phyloP scores from a whole-genome alignment of 2,329 filamentous ascomycete genomes.

The Trichoderma semiorbis region DNA sequence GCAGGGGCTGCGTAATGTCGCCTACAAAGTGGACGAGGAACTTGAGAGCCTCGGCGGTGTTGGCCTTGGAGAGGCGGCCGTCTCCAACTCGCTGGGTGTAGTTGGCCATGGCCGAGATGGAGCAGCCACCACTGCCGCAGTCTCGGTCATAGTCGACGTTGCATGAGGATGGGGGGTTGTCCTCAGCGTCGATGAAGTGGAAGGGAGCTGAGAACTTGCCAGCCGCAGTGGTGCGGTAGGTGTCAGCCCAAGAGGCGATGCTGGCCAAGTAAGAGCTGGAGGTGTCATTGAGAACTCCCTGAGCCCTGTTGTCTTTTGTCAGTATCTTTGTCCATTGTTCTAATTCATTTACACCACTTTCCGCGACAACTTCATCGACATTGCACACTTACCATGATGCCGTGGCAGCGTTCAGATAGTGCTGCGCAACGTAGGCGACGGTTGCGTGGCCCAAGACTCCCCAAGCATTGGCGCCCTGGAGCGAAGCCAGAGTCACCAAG shows the following conservation, averaged over 20 bases:
- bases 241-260: conserved; percentile 45
- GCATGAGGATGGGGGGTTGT: conserved; percentile 28
- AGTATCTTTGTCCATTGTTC: background rate
- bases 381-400: conserved; percentile 22
- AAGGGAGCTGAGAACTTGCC: conserved; percentile 45
- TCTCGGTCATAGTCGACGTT: conserved; percentile 43
- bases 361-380: background rate
- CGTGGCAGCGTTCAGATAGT: conserved; percentile 44
- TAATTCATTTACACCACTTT: background rate
- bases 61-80: conserved; percentile 18
- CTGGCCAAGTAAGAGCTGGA: conserved; percentile 46
- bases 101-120: conserved; percentile 28
- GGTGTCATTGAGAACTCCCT: conserved; percentile 38
- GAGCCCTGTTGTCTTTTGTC: conserved; percentile 18
- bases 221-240: conserved; percentile 43
- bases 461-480: conserved; percentile 33
- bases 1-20: conserved; percentile 55
- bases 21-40: conserved; percentile 48
- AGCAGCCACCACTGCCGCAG: conserved; percentile 25
- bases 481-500: conserved; percentile 18
- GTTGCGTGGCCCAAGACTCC: conserved; percentile 49
- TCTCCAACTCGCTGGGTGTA: conserved; percentile 27
- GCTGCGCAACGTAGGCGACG: conserved; percentile 50
- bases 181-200: conserved; percentile 53
- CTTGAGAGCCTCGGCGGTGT: conserved; percentile 24